These are phyloP conservation scores for Cyberlindnera americana DNA, from an alignment of 805 yeast genomes.

Conservation along the genomic window DNA sequence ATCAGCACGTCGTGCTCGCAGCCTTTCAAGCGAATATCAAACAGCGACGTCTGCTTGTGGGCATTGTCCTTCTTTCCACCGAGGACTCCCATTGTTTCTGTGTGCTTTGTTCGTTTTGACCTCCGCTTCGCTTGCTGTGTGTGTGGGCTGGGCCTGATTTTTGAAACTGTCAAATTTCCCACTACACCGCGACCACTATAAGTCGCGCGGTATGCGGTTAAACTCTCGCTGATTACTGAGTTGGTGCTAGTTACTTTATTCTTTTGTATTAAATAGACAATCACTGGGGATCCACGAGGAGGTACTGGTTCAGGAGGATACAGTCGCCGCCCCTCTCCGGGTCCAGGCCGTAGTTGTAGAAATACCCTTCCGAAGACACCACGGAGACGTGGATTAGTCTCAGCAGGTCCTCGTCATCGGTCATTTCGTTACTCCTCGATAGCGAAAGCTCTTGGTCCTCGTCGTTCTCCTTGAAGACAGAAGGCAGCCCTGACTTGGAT, in stretches of 20 bases:
- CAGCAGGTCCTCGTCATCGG: constrained; percentile 27
- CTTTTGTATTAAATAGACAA: too few relatives aligned
- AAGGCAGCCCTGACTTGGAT: constrained; percentile 23
- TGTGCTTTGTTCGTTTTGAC: not conserved
- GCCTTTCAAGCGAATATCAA: constrained; percentile 58
- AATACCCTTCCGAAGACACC: constrained; percentile 77
- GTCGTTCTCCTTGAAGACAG: constrained; percentile 16
- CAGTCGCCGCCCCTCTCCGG: constrained; percentile 94
- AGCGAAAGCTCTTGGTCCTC: not conserved
- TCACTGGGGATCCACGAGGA: constrained; percentile 33
- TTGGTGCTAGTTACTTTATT: too few relatives aligned
- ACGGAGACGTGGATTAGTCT: constrained; percentile 52
- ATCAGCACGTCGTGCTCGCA: constrained; percentile 76
- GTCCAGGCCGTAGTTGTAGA: constrained; percentile 76
- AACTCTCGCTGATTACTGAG: too few relatives aligned
- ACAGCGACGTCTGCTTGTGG: constrained; percentile 35
- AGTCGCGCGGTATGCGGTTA: too few relatives aligned
- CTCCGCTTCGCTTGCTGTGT: not conserved
- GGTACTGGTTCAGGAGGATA: constrained; percentile 67
- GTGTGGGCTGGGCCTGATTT: not conserved
- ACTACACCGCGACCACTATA: too few relatives aligned
- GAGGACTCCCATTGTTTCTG: constrained; percentile 8
- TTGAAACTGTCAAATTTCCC: too few relatives aligned
- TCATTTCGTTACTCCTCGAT: not conserved
- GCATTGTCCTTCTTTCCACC: constrained; percentile 18